Percentiles rank a stretch among this genome's conserved stretches.
These are phyloP conservation scores for Butyriboletus loyo DNA, from an alignment of 768 basidiomycete genomes.

Conservation along the genomic window DNA sequence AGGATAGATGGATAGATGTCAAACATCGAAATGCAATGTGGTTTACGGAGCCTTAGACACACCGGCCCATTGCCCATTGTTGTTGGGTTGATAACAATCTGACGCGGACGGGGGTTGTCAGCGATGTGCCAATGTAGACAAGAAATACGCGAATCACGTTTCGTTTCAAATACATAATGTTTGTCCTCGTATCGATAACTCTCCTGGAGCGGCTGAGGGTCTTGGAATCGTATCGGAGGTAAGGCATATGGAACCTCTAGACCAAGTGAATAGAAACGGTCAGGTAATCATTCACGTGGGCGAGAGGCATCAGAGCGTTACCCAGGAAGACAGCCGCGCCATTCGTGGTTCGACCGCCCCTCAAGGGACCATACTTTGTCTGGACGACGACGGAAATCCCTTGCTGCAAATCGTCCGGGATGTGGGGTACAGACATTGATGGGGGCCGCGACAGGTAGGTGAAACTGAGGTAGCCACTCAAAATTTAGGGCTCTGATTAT, in stretches of 20 bases:
- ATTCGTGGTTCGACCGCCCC: constrained; percentile 57
- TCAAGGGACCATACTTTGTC: constrained; percentile 56
- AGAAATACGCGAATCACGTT: constrained; percentile 38
- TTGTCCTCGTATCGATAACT: constrained; percentile 55
- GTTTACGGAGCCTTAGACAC: background rate
- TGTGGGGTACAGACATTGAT: constrained; percentile 7
- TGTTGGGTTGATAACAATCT: constrained; percentile 61
- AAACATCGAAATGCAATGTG: background rate
- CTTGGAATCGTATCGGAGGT: constrained; percentile 61
- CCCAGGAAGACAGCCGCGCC: constrained; percentile 64
- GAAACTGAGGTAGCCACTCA: background rate
- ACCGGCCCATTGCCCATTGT: constrained; percentile 62
- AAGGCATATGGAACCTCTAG: constrained; percentile 72
- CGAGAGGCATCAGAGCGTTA: constrained; percentile 16
- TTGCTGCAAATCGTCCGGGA: constrained; percentile 7
- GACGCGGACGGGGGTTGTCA: background rate
- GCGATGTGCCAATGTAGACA: background rate
- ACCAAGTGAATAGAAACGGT: background rate
- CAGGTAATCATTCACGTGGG: background rate
- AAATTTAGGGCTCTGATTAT: background rate
- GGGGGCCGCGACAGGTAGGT: background rate
- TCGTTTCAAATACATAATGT: constrained; percentile 57
- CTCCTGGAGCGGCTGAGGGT: constrained; percentile 54
- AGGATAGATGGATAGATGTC: background rate
- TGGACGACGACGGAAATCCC: constrained; percentile 29